Evolutionary conservation across 306 rosid genomes (phyloP), one percentile per base, ranked within the genome.

Genomic region (Acmispon strigosus): DNA sequence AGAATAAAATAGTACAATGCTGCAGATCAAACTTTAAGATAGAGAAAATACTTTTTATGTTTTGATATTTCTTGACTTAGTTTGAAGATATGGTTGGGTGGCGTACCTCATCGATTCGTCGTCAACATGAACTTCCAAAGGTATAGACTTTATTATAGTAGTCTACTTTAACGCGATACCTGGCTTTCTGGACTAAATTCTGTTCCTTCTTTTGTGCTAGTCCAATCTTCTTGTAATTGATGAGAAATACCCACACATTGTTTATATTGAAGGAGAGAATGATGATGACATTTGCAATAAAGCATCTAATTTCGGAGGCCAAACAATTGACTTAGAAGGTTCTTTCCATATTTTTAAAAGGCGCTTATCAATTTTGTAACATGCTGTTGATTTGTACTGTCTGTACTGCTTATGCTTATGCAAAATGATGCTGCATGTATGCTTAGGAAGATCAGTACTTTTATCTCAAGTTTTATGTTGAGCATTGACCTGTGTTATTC

Each of bases 101-200:
- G 97, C 81, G 96, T 77, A 92, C 97, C 10, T 92, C 97, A 67
- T 92, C 97, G 7, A 92, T 92, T 69, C 84, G 97, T 49, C 96
- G 94, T 76, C 91, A 87, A 72, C 81, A 82, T 82, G 97, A 92
- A 84, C 96, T 92, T 74, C 97, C 97, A 5, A 84, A 86, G 91
- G 97, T 85, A 76, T 66, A 74, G 15, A 41, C 5, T 73, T 24
- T 75, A 59, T 49, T 8, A 36, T 5, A 45, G 24, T 37, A 70
- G 51, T 61, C 13, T 20, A 39, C 29, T 24, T 58, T 72, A 8
- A 7, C 54, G 34, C 51, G 41, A 42, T 48, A 42, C 39, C 17
- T 74, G 54, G 73, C 53, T 67, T 42, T 74, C 32, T 22, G 55
- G 49, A 27, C 49, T 76, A 66, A 66, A 49, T 73, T 27, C 56